Percentiles rank a stretch among this genome's conserved stretches.
Evolutionary conservation across 2,329 filamentous ascomycete genomes (phyloP).

Genomic region (Fonsecaea pedrosoi): DNA sequence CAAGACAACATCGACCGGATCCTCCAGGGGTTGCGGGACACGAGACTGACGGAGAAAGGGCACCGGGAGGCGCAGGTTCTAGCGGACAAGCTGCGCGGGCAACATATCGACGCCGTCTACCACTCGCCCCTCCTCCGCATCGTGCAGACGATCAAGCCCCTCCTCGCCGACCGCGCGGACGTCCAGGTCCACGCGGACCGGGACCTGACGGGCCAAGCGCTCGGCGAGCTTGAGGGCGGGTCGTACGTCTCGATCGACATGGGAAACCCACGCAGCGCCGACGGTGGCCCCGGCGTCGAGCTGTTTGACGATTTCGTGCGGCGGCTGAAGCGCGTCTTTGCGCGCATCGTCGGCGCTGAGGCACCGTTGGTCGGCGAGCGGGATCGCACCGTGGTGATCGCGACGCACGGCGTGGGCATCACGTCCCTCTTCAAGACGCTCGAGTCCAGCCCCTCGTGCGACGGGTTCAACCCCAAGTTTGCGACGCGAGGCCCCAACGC

Average conservation of each 20-base stretch:
- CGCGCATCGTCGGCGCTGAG: conserved; percentile 25
- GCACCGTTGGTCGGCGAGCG: conserved; percentile 10
- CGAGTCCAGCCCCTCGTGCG: conserved; percentile 23
- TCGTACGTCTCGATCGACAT: conserved; percentile 33
- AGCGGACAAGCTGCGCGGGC: conserved; percentile 31
- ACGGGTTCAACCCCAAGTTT: conserved; percentile 28
- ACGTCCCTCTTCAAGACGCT: conserved; percentile 31
- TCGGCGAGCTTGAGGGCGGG: conserved; percentile 29
- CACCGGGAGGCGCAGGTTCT: conserved; percentile 22
- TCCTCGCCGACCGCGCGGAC: conserved; percentile 17
- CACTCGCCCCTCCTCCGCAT: conserved; percentile 30
- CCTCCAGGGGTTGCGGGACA: conserved; percentile 31
- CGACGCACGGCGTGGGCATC: conserved; percentile 34
- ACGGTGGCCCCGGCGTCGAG: conserved; percentile 31
- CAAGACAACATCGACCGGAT: conserved; percentile 33
- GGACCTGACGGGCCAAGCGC: conserved; percentile 29
- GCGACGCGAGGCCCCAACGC: conserved; percentile 30
- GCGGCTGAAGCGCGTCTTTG: conserved; percentile 27
- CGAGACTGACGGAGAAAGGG: conserved; percentile 30
- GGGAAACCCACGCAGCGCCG: conserved; percentile 29
- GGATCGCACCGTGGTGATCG: conserved; percentile 29
- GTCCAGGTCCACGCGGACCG: conserved; percentile 20
- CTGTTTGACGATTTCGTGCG: conserved; percentile 32
- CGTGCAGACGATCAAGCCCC: conserved; percentile 28
- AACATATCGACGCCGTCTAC: conserved; percentile 41